phyloP scores from a whole-genome alignment of 352 stramenopile genomes.

The Globisporangium spinosum region DNA sequence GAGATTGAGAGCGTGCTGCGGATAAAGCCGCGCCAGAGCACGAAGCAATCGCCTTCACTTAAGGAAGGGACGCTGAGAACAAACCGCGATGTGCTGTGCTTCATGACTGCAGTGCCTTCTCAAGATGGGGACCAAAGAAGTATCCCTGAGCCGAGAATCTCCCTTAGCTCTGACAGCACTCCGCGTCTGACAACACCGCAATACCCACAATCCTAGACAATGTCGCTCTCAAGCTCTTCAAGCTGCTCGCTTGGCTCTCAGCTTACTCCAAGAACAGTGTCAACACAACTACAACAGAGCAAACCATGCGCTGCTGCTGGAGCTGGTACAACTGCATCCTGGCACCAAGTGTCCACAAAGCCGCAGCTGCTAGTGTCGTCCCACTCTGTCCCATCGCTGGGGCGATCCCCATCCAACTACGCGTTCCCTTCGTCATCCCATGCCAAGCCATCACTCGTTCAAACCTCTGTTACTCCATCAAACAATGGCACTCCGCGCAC shows the following conservation, averaged over 20 bases:
- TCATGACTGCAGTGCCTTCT: conserved; percentile 23
- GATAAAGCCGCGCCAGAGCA: conserved; percentile 9
- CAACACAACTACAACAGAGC: not conserved
- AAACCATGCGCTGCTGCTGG: not conserved
- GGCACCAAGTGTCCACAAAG: conserved; percentile 50
- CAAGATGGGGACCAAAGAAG: not conserved
- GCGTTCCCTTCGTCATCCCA: not conserved
- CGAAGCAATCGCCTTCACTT: not conserved
- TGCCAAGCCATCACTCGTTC: not conserved
- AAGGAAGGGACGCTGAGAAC: not conserved
- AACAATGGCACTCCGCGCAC: not conserved
- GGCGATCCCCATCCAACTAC: not conserved
- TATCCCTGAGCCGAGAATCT: not conserved
- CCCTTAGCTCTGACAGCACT: not conserved
- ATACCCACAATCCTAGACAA: not conserved
- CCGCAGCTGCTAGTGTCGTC: conserved; percentile 39
- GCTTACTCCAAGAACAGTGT: not conserved
- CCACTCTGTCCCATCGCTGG: conserved; percentile 6
- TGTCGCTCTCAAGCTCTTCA: not conserved
- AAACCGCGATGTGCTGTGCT: conserved; percentile 19
- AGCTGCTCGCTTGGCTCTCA: not conserved
- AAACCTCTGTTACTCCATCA: not conserved
- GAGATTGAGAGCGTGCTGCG: conserved; percentile 17
- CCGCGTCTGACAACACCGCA: not conserved
- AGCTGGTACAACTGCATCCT: conserved; percentile 8